Percentiles rank a stretch among this genome's conserved stretches.
Conservation (phyloP, 208 protist genomes). For the Trypanosoma melophagium region DNA sequence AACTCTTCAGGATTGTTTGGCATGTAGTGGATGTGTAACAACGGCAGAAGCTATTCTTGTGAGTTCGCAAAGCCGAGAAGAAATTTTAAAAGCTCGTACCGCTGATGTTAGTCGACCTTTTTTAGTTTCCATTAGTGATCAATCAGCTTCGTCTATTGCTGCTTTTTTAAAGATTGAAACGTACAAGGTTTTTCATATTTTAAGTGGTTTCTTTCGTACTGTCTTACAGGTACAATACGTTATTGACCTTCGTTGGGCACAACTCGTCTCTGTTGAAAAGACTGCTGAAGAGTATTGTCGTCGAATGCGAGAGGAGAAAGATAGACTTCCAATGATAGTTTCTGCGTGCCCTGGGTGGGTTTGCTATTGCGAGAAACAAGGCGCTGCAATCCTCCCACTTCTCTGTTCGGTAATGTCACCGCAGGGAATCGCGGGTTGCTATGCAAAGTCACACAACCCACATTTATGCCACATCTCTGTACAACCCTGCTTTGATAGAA, state of each 20-base stretch:
- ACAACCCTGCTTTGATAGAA: slow-evolving; percentile 99
- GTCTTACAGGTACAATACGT: slow-evolving; percentile 55
- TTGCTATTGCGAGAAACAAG: slow-evolving; percentile 98
- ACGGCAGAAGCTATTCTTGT: slow-evolving; percentile 97
- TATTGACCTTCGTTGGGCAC: slow-evolving; percentile 77
- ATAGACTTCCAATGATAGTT: slow-evolving; percentile 89
- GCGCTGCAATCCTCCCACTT: slow-evolving; percentile 88
- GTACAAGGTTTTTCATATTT: slow-evolving; percentile 37
- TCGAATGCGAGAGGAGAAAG: slow-evolving; percentile 23
- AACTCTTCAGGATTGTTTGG: slow-evolving; percentile 85
- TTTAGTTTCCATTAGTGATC: slow-evolving; percentile 92
- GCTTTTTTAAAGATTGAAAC: slow-evolving; percentile 60
- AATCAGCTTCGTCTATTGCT: slow-evolving; percentile 90
- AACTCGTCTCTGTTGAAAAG: slow-evolving; percentile 74
- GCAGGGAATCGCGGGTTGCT: slow-evolving; percentile 95
- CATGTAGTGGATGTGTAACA: slow-evolving; percentile 96
- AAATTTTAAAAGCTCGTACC: slow-evolving; percentile 33
- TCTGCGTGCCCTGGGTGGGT: slow-evolving; percentile 97
- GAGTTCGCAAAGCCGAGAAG: slow-evolving; percentile 55
- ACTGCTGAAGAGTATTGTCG: slow-evolving; percentile 81
- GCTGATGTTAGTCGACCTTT: slow-evolving; percentile 34
- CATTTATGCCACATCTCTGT: slow-evolving; percentile 93
- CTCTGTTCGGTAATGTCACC: slow-evolving; percentile 95
- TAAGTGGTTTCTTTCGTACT: slow-evolving; percentile 77
- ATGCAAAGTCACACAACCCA: slow-evolving; percentile 63